These are phyloP conservation scores for Dryas alaskensis DNA, from an alignment of 306 rosid species.

Conservation along the genomic window DNA sequence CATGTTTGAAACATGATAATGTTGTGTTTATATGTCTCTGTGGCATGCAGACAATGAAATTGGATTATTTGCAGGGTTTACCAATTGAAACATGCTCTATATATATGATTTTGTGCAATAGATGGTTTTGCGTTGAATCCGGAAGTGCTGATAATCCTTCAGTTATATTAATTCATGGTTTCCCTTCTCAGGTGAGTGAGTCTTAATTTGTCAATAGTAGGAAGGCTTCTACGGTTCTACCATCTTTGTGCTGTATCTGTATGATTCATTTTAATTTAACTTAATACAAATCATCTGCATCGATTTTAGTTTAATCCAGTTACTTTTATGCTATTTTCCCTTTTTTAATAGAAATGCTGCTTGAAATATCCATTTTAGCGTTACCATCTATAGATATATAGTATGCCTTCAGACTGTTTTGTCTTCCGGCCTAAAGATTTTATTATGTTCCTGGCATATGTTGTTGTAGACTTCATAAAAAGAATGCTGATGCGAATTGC, in stretches of 20 bases:
- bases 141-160: slow-evolving; percentile 76
- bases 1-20: slow-evolving; percentile 1
- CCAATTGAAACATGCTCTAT: slow-evolving; percentile 46
- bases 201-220: slow-evolving; percentile 8
- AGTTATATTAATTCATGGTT: slow-evolving; percentile 81
- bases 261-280: not conserved
- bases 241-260: not conserved
- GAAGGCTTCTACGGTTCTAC: slow-evolving; percentile 5
- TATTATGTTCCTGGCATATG: not conserved
- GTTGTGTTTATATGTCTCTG: slow-evolving; percentile 10
- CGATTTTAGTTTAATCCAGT: not conserved
- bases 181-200: slow-evolving; percentile 78
- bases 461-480: not conserved
- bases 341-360: not conserved
- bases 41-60: slow-evolving; percentile 33
- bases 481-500: not conserved
- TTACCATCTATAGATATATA: not conserved
- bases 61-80: slow-evolving; percentile 45
- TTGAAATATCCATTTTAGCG: not conserved
- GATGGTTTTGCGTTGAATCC: slow-evolving; percentile 90
- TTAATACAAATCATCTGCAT: not conserved
- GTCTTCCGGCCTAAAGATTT: too few species aligned
- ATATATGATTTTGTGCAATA: slow-evolving; percentile 58
- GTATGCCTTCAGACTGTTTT: too few species aligned
- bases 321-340: too few species aligned